phyloP scores from a whole-genome alignment of 768 basidiomycete genomes.

The Ramaria rubella region DNA sequence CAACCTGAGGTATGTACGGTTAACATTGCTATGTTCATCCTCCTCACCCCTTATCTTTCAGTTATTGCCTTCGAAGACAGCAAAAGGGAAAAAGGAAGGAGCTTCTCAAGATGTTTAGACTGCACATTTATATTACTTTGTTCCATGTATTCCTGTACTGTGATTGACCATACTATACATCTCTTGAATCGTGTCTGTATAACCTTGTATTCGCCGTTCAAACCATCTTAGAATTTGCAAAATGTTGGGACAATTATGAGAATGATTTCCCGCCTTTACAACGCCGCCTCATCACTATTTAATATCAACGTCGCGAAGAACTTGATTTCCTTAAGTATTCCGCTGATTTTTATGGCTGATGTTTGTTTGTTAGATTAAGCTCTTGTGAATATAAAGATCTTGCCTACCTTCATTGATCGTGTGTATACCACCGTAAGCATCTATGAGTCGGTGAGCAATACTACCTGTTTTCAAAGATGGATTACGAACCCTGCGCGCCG shows the following conservation, averaged over 20 bases:
- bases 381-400: not conserved
- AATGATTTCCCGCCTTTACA: not conserved
- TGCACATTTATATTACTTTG: slow-evolving; percentile 12
- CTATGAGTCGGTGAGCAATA: slow-evolving; percentile 1
- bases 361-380: slow-evolving; percentile 6
- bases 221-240: not conserved
- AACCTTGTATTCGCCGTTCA: not conserved
- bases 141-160: slow-evolving; percentile 1
- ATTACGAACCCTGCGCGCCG: not conserved
- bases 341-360: slow-evolving; percentile 42
- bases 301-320: slow-evolving; percentile 62
- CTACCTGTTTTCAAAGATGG: not conserved
- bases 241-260: too few relatives aligned
- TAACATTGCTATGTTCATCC: not conserved
- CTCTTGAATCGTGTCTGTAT: not conserved
- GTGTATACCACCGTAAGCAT: slow-evolving; percentile 34
- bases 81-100: slow-evolving; percentile 41
- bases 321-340: slow-evolving; percentile 55
- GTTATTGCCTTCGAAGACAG: slow-evolving; percentile 40
- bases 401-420: slow-evolving; percentile 65
- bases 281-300: slow-evolving; percentile 53
- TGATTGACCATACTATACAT: not conserved
- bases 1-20: slow-evolving; percentile 32
- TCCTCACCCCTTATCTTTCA: slow-evolving; percentile 17
- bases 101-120: slow-evolving; percentile 37